Conservation (phyloP, 208 protist species). For the Giardia duodenalis region DNA sequence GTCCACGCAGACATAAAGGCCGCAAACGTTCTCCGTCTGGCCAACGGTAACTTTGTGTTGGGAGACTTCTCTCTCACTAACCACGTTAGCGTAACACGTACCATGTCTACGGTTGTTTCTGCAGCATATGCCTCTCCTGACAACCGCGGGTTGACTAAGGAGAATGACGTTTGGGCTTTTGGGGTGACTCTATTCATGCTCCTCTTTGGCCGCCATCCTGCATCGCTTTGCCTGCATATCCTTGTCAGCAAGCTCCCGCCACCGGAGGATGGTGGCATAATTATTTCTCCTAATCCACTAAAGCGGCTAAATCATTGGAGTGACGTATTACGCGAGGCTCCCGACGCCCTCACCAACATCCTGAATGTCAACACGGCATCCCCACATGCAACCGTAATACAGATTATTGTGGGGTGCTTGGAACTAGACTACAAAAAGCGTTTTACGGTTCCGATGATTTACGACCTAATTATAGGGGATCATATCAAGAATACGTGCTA, state of each 20-base stretch:
- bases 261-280: not conserved
- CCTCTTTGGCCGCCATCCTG: not conserved
- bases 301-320: not conserved
- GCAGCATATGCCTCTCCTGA: conserved; percentile 21
- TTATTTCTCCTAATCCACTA: not conserved
- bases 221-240: not conserved
- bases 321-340: not conserved
- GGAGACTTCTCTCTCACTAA: not conserved
- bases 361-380: not conserved
- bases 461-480: not conserved
- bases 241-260: not conserved
- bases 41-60: not conserved
- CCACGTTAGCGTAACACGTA: not conserved
- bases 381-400: not conserved
- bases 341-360: not conserved
- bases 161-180: conserved; percentile 24
- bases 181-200: not conserved
- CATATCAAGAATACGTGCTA: not conserved
- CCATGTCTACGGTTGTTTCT: not conserved
- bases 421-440: not conserved
- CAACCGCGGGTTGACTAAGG: not conserved
- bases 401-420: not conserved
- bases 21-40: not conserved
- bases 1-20: conserved; percentile 14
- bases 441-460: not conserved